phyloP scores from a whole-genome alignment of 2,329 filamentous ascomycete species.

The Cordyceps farinosa region DNA sequence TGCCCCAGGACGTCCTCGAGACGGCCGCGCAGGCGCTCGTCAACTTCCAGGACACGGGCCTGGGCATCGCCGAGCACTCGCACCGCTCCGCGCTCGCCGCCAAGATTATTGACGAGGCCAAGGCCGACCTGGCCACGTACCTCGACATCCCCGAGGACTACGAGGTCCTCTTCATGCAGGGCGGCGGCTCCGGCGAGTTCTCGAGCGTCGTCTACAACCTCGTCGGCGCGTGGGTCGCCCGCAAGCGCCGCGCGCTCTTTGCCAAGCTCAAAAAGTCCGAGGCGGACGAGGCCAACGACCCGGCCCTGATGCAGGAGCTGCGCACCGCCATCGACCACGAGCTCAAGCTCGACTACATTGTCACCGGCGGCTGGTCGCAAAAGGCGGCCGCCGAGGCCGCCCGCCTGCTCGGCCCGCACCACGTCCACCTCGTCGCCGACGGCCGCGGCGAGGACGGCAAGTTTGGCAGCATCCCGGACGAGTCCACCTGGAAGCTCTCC shows the following conservation, averaged over 20 bases:
- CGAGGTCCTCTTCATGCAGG: conserved; percentile 85
- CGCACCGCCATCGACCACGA: conserved; percentile 64
- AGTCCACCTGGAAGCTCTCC: conserved; percentile 72
- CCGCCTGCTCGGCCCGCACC: conserved; percentile 70
- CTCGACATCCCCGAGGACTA: conserved; percentile 84
- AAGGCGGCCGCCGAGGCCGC: conserved; percentile 84
- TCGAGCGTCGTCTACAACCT: conserved; percentile 80
- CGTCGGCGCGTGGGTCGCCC: conserved; percentile 75
- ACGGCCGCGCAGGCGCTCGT: conserved; percentile 71
- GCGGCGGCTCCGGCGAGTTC: conserved; percentile 82
- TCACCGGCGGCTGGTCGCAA: conserved; percentile 83
- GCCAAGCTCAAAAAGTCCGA: conserved; percentile 51
- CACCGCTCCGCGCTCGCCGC: conserved; percentile 79
- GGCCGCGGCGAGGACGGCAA: conserved; percentile 64
- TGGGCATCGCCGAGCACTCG: conserved; percentile 80
- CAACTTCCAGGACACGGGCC: conserved; percentile 75
- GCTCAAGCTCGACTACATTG: conserved; percentile 81
- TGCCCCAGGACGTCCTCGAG: conserved; percentile 79
- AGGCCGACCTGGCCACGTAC: conserved; percentile 66
- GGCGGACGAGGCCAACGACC: conserved; percentile 43
- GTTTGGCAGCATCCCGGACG: conserved; percentile 78
- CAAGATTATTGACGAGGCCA: conserved; percentile 74
- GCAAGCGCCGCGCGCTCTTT: conserved; percentile 58
- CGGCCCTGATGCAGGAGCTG: conserved; percentile 55
- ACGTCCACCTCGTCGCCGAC: conserved; percentile 78